phyloP scores from a whole-genome alignment of 352 stramenopile genomes.

The Pythium brachiatum region DNA sequence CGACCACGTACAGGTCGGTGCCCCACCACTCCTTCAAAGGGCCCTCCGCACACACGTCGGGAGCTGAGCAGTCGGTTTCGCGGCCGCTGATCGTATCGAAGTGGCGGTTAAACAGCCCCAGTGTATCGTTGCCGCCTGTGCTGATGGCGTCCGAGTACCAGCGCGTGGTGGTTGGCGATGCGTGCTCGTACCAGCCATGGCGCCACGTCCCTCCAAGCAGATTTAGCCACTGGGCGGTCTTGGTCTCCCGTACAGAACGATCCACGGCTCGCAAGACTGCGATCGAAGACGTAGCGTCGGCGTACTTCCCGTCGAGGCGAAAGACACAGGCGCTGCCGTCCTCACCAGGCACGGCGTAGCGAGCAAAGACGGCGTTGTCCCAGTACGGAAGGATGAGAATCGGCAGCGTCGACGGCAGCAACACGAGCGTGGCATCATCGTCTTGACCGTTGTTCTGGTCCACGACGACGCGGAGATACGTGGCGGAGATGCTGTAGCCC shows the following conservation, averaged over 20 bases:
- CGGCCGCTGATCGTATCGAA: conserved; percentile 30
- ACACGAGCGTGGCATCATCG: conserved; percentile 12
- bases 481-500: conserved; percentile 24
- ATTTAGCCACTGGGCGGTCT: conserved; percentile 37
- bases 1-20: conserved; percentile 7
- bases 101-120: conserved; percentile 29
- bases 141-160: conserved; percentile 41
- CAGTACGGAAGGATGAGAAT: conserved; percentile 44
- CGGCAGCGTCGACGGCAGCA: conserved; percentile 32
- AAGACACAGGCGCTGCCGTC: conserved; percentile 47
- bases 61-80: conserved; percentile 32
- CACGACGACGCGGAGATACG: conserved; percentile 28
- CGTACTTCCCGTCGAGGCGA: conserved; percentile 33
- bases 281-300: conserved; percentile 15
- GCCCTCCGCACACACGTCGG: background rate
- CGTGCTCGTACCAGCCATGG: conserved; percentile 45
- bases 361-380: conserved; percentile 31
- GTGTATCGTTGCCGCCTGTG: conserved; percentile 12
- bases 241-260: conserved; percentile 26
- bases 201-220: conserved; percentile 29
- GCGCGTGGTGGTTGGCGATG: background rate
- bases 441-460: conserved; percentile 11
- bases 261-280: conserved; percentile 25
- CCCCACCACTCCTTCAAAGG: conserved; percentile 13
- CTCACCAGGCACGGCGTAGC: conserved; percentile 30